Evolutionary conservation across 2,329 filamentous ascomycete species (phyloP).

Genomic region (Hypoxylon sp.): DNA sequence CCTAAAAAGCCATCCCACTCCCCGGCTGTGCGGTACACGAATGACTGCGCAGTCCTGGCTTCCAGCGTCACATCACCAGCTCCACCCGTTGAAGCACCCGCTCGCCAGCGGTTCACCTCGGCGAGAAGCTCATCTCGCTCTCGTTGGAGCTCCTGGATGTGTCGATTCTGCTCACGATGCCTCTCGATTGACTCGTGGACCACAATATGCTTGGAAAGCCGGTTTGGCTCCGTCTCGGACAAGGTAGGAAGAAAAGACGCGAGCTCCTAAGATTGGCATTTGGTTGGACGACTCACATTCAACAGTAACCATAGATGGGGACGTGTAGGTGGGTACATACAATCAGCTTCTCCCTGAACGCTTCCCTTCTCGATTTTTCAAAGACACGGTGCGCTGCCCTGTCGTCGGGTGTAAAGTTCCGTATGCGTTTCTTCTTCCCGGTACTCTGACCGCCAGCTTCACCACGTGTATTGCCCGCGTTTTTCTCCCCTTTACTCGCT

Average conservation of each 20-base stretch:
- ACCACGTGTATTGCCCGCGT: slow-evolving; percentile 7
- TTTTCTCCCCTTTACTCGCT: slow-evolving; percentile 16
- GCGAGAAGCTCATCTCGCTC: slow-evolving; percentile 46
- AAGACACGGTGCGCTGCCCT: slow-evolving; percentile 59
- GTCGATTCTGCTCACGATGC: slow-evolving; percentile 49
- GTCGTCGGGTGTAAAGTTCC: slow-evolving; percentile 59
- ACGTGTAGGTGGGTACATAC: slow-evolving; percentile 47
- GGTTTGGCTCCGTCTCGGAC: slow-evolving; percentile 54
- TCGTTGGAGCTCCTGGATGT: slow-evolving; percentile 43
- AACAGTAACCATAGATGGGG: slow-evolving; percentile 1
- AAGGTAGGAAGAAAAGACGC: slow-evolving; percentile 56
- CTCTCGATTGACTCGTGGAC: slow-evolving; percentile 56
- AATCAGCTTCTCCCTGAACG: slow-evolving; percentile 58
- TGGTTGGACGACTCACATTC: slow-evolving; percentile 26
- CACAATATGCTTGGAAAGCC: slow-evolving; percentile 59
- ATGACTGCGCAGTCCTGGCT: slow-evolving; percentile 25
- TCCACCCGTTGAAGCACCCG: slow-evolving; percentile 25
- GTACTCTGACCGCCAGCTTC: slow-evolving; percentile 10
- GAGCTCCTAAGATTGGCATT: slow-evolving; percentile 51
- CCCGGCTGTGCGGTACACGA: slow-evolving; percentile 22
- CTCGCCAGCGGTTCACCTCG: slow-evolving; percentile 47
- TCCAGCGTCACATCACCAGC: slow-evolving; percentile 11
- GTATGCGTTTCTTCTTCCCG: slow-evolving; percentile 55
- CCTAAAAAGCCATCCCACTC: slow-evolving; percentile 18
- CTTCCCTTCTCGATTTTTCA: slow-evolving; percentile 59